These are phyloP conservation scores for Omphalotus guepiniiformis DNA, from an alignment of 768 basidiomycete genomes.

Conservation along the genomic window DNA sequence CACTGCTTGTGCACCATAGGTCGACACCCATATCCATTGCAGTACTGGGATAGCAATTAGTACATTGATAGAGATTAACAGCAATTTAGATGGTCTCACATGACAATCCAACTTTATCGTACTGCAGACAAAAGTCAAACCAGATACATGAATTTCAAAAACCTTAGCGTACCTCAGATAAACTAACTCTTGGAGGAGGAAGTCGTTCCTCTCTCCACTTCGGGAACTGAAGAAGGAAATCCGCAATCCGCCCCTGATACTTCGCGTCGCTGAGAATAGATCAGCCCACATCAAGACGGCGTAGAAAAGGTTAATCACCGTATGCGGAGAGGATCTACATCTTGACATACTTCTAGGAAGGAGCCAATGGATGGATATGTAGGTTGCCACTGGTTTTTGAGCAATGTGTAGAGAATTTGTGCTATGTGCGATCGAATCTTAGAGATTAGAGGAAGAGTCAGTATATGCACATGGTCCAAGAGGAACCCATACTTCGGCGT, in stretches of 20 bases:
- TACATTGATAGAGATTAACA: background rate
- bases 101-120: slow-evolving; percentile 87
- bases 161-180: slow-evolving; percentile 57
- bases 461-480: background rate
- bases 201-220: slow-evolving; percentile 73
- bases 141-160: background rate
- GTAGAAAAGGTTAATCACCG: slow-evolving; percentile 33
- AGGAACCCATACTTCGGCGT: slow-evolving; percentile 63
- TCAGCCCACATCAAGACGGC: background rate
- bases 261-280: slow-evolving; percentile 40
- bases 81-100: too few species aligned
- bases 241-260: slow-evolving; percentile 52
- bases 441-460: background rate
- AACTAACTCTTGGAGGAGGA: slow-evolving; percentile 80
- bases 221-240: slow-evolving; percentile 57
- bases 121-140: slow-evolving; percentile 36
- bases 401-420: slow-evolving; percentile 54
- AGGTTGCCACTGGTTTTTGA: slow-evolving; percentile 65
- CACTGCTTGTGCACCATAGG: slow-evolving; percentile 70
- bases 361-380: slow-evolving; percentile 51
- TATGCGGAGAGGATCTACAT: slow-evolving; percentile 56
- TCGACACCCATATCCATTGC: slow-evolving; percentile 75
- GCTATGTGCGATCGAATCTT: slow-evolving; percentile 72
- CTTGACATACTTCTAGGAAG: slow-evolving; percentile 53
- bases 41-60: slow-evolving; percentile 44